These are phyloP conservation scores for Monosporascus sp. DNA, from an alignment of 2,329 filamentous ascomycete species.

Conservation along the genomic window DNA sequence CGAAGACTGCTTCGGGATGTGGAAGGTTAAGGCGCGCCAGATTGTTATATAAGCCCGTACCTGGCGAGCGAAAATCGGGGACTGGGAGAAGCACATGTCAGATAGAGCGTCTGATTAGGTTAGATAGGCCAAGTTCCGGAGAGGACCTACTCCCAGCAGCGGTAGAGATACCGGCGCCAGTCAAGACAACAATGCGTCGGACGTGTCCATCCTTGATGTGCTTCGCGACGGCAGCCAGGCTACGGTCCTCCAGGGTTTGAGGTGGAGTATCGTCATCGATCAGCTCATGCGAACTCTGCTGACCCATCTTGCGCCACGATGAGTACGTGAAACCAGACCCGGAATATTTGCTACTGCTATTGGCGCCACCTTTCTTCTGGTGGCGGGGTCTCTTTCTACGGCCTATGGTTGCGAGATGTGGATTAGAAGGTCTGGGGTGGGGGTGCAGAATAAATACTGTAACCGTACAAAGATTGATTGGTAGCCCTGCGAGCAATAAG, in stretches of 20 bases:
- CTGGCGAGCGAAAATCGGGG: slow-evolving; percentile 90
- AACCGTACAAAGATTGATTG: too few relatives aligned
- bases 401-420: slow-evolving; percentile 14
- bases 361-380: slow-evolving; percentile 6
- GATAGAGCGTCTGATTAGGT: neutral
- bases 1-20: slow-evolving; percentile 89
- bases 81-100: slow-evolving; percentile 43
- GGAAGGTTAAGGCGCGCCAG: slow-evolving; percentile 81
- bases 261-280: slow-evolving; percentile 62
- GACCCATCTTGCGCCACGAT: slow-evolving; percentile 65
- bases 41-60: slow-evolving; percentile 91
- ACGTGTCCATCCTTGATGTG: slow-evolving; percentile 68
- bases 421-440: neutral
- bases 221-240: slow-evolving; percentile 69
- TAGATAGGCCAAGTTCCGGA: neutral
- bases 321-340: slow-evolving; percentile 11
- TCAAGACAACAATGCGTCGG: slow-evolving; percentile 77
- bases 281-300: slow-evolving; percentile 64
- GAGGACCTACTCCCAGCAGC: slow-evolving; percentile 53
- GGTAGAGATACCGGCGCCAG: slow-evolving; percentile 84
- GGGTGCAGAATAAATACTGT: neutral
- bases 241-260: slow-evolving; percentile 61
- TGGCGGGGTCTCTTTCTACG: slow-evolving; percentile 21
- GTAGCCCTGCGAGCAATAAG: too few relatives aligned
- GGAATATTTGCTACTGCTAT: neutral